phyloP scores from a whole-genome alignment of 331 rosid genomes.

The Rhamnella rubrinervis region DNA sequence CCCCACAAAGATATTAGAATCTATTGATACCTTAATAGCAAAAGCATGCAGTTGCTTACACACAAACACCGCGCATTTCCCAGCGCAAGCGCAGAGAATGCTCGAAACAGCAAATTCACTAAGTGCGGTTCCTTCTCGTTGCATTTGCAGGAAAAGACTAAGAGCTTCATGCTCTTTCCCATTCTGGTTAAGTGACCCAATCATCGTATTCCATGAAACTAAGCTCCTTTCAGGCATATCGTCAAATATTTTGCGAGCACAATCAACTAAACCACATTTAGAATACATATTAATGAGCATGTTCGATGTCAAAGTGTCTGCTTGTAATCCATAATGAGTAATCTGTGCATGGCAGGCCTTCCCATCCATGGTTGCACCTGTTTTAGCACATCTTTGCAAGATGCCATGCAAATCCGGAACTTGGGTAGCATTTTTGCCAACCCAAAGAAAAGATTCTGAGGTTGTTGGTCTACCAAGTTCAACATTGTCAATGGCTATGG shows the following conservation, averaged over 20 bases:
- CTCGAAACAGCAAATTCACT: slow-evolving; percentile 85
- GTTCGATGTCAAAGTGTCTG: slow-evolving; percentile 57
- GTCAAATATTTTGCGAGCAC: slow-evolving; percentile 53
- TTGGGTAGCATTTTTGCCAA: slow-evolving; percentile 23
- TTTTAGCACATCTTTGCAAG: slow-evolving; percentile 58
- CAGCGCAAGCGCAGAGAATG: slow-evolving; percentile 74
- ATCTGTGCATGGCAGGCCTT: slow-evolving; percentile 64
- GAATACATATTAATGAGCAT: slow-evolving; percentile 76
- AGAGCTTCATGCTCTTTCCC: slow-evolving; percentile 62
- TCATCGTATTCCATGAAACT: slow-evolving; percentile 82
- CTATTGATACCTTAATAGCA: slow-evolving; percentile 56
- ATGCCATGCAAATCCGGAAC: slow-evolving; percentile 40
- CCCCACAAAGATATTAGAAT: slow-evolving; percentile 74
- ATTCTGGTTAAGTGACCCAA: slow-evolving; percentile 62
- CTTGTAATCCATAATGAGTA: slow-evolving; percentile 49
- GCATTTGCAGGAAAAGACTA: slow-evolving; percentile 55
- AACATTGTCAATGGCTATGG: slow-evolving; percentile 29
- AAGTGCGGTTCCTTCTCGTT: slow-evolving; percentile 55
- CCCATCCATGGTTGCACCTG: slow-evolving; percentile 48
- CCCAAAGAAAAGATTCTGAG: slow-evolving; percentile 25
- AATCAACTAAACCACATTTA: slow-evolving; percentile 51
- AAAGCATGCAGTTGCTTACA: slow-evolving; percentile 74
- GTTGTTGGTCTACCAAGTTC: slow-evolving; percentile 16
- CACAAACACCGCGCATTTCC: slow-evolving; percentile 50
- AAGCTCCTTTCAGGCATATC: slow-evolving; percentile 71